Evolutionary conservation across 495 filamentous ascomycete species (phyloP), one percentile per base, ranked within the genome.

Genomic region (Platismatia glauca): DNA sequence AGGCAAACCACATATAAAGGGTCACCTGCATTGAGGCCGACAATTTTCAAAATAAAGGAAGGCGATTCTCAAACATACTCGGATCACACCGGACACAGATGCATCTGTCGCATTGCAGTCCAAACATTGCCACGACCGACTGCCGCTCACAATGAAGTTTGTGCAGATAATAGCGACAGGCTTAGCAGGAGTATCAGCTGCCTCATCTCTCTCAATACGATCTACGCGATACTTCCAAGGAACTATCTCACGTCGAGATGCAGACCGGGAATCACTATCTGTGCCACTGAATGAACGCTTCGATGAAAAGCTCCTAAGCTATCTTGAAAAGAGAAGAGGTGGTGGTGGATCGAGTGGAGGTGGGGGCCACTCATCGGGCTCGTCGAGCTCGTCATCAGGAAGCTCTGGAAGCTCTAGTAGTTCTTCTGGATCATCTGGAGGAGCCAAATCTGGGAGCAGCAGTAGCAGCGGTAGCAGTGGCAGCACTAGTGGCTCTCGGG

Each of bases 311-410:
- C 55, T 68, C 16, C 31, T 59, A 38, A 61, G 61, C n/a, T 72
- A 73, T 33, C 66, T 81, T 37, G 76, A 76, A 61, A 82, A 81
- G 61, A 73, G 79, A 55, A 75, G 78, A 53, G 79, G 79, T 27
- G 78, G 77, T 9, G 77, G 77, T 15, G 77, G 78, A 0, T 66
- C 74, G 7, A 69, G 74, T 57, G 68, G 75, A 38, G 67, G 70
- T 12, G 67, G 73, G 24, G 70, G 73, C 12, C 61, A 72, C 22
- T 65, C 73, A 44, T 63, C 71, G 15, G 58, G 74, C 38, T 58
- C 73, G 3, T 66, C 68, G 8, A 64, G 69, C 22, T 58, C 73
- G 3, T 66, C 68, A 31, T 65, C 71, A 13, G 67, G 64, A 24
- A 61, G 67, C 15, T 67, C 66, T 8, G 58, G 64, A 20, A 61